Conservation (phyloP, 768 basidiomycete species). For the Suillus alpinus region DNA sequence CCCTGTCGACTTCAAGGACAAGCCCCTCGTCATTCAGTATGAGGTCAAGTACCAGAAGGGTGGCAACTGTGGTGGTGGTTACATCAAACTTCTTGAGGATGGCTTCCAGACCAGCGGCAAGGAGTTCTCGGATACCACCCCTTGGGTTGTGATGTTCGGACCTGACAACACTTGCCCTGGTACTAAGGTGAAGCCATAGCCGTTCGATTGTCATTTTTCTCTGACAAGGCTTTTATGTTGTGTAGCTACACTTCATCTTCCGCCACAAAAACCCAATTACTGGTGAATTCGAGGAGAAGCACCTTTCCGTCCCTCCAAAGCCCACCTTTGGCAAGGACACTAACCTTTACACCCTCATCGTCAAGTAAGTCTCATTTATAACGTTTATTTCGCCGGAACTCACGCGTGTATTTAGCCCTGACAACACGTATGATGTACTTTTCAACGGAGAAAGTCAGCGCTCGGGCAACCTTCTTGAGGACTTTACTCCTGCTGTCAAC, state of each 20-base stretch:
- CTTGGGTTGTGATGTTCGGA: slow-evolving; percentile 97
- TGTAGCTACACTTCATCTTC: slow-evolving; percentile 97
- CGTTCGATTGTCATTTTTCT: neutral
- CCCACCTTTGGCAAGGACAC: slow-evolving; percentile 89
- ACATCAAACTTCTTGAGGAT: slow-evolving; percentile 92
- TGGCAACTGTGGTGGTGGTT: slow-evolving; percentile 98
- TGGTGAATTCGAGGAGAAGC: slow-evolving; percentile 96
- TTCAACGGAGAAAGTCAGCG: slow-evolving; percentile 85
- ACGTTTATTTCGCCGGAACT: neutral
- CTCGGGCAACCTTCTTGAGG: slow-evolving; percentile 83
- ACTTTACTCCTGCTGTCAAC: slow-evolving; percentile 93
- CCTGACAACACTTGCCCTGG: slow-evolving; percentile 93
- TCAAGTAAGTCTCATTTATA: slow-evolving; percentile 60
- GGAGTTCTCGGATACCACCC: slow-evolving; percentile 91
- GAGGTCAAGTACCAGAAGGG: slow-evolving; percentile 99
- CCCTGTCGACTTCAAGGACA: slow-evolving; percentile 74
- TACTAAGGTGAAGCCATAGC: slow-evolving; percentile 61
- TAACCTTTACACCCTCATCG: slow-evolving; percentile 90
- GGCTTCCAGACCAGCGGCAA: slow-evolving; percentile 92
- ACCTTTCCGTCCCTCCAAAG: slow-evolving; percentile 75
- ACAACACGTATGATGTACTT: slow-evolving; percentile 90
- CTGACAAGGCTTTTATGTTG: slow-evolving; percentile 4
- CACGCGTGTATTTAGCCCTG: slow-evolving; percentile 51
- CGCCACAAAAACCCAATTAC: slow-evolving; percentile 92
- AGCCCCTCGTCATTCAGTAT: slow-evolving; percentile 94